Evolutionary conservation across 441 rosid species (phyloP), one percentile per base, ranked within the genome.

Genomic region (Kokia cookei): DNA sequence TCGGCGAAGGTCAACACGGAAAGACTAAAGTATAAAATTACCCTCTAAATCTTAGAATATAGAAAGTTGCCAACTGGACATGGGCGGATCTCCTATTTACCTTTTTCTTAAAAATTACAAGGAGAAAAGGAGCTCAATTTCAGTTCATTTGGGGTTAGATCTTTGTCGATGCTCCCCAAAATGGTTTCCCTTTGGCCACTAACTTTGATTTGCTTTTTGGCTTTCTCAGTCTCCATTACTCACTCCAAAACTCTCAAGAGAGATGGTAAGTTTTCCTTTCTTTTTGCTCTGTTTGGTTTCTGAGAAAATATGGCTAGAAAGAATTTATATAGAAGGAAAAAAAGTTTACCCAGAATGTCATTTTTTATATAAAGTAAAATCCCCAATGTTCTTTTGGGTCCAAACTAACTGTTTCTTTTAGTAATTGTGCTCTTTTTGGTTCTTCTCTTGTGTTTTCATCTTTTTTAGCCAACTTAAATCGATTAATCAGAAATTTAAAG

Each of bases 231-330:
- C 74, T 61, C 74, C 14, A 61, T 77, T 40, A 78, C 76, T 65
- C 71, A 71, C 73, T 82, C 80, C 82, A 86, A 86, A 73, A 86
- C 89, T 58, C 85, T 86, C 53, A 86, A 86, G 77, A 78, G 89
- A 67, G 89, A 86, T 68, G 86, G 87, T 86, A 77, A 75, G 27
- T 32, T 11, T 42, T 12, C 37, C 22, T 51, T 12, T 42, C 19
- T 10, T 3, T 48, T 42, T 45, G 22, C 4, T 73, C 42, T 60
- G 57, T 48, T 48, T 72, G 58, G 47, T 59, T 71, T 3, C 27
- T 45, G 66, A 26, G 58, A 55, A 55, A 74, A 55, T 65, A 42
- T 37, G 1, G 54, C 40, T 8, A 67, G 15, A 15, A 48, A 48
- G 9, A 6, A 8, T 8, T 15, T 17, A 48, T 32, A 32, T 32